A percentile compares a stretch with the other conserved stretches of the same genome.
These are phyloP conservation scores for Fomitopsis pinicola DNA, from an alignment of 1,284 basidiomycete species.

Conservation along the genomic window DNA sequence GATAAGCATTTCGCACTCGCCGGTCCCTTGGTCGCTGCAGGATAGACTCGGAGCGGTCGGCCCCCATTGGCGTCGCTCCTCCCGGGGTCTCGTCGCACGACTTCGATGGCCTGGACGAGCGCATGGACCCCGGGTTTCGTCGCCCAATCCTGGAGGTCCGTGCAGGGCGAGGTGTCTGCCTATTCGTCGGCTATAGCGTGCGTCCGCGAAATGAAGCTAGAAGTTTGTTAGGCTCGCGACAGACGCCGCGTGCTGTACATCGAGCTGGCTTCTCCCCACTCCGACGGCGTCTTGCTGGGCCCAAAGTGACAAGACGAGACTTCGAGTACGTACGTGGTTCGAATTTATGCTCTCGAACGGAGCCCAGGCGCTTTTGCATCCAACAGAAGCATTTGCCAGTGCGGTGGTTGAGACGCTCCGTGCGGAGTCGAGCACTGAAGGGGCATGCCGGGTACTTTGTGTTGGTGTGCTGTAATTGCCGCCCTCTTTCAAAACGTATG, in stretches of 20 bases:
- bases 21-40: neutral
- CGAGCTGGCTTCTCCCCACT: neutral
- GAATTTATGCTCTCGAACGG: neutral
- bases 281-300: neutral
- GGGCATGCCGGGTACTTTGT: neutral
- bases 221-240: neutral
- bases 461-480: too few relatives aligned
- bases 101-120: neutral
- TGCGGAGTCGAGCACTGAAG: neutral
- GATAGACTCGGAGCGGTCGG: too few relatives aligned
- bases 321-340: neutral
- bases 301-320: neutral
- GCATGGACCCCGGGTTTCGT: neutral
- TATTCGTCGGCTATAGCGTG: neutral
- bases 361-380: neutral
- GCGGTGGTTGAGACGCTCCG: neutral
- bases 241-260: neutral
- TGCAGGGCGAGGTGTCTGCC: neutral
- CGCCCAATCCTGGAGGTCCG: neutral
- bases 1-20: neutral
- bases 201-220: neutral
- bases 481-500: too few relatives aligned
- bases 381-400: neutral
- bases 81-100: neutral
- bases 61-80: neutral